A percentile compares a stretch with the other conserved stretches of the same genome.
phyloP scores from a whole-genome alignment of 495 filamentous ascomycete genomes.

The Penicillium macrosclerotiorum region DNA sequence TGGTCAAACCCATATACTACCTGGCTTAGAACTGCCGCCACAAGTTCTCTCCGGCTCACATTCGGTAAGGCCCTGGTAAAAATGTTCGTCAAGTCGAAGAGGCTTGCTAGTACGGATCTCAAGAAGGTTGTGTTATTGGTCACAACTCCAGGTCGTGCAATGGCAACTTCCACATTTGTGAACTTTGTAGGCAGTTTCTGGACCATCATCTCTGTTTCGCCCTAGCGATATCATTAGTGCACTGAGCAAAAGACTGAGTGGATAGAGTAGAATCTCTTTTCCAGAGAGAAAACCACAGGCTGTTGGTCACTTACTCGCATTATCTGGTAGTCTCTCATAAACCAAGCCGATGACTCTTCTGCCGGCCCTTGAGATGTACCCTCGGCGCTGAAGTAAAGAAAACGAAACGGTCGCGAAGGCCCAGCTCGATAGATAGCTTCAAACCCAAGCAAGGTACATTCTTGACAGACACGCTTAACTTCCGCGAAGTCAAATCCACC shows the following conservation, averaged over 20 bases:
- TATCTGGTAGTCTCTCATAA: slow-evolving; percentile 36
- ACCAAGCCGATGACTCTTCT: slow-evolving; percentile 30
- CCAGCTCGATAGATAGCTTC: slow-evolving; percentile 30
- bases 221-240: too few species aligned
- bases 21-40: slow-evolving; percentile 45
- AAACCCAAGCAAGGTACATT: slow-evolving; percentile 40
- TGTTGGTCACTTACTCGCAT: slow-evolving; percentile 35
- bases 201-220: slow-evolving; percentile 40
- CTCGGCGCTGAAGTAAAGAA: slow-evolving; percentile 48
- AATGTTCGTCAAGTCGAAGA: slow-evolving; percentile 5
- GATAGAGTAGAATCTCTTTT: too few species aligned
- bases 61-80: slow-evolving; percentile 24
- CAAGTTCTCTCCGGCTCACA: slow-evolving; percentile 35
- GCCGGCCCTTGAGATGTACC: slow-evolving; percentile 35
- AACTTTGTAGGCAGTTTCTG: slow-evolving; percentile 36
- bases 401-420: slow-evolving; percentile 26
- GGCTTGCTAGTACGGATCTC: slow-evolving; percentile 3
- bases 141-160: slow-evolving; percentile 37
- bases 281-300: too few species aligned
- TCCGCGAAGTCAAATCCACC: slow-evolving; percentile 33
- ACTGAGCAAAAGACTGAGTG: too few species aligned
- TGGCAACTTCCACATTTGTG: slow-evolving; percentile 30
- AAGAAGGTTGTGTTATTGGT: slow-evolving; percentile 8
- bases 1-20: slow-evolving; percentile 45
- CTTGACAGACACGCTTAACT: slow-evolving; percentile 41